A percentile compares a stretch with the other conserved stretches of the same genome.
phyloP scores from a whole-genome alignment of 345 rosid genomes.

The Passiflora organensis region DNA sequence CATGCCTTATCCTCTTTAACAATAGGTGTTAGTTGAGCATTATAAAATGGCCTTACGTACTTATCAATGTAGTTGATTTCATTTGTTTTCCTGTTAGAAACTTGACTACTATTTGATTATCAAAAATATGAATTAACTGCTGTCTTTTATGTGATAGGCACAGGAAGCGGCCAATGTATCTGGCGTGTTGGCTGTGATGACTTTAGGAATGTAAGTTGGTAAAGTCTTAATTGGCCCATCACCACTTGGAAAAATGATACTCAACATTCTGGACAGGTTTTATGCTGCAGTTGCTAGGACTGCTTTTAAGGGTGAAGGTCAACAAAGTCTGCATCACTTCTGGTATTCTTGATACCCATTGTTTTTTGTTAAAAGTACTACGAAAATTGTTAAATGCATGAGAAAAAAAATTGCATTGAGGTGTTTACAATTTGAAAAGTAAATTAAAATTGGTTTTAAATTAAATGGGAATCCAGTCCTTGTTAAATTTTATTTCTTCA shows the following conservation, averaged over 20 bases:
- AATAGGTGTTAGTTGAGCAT: too few species aligned
- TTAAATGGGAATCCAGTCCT: too few species aligned
- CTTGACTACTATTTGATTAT: not conserved
- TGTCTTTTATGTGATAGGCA: constrained; percentile 50
- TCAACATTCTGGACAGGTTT: constrained; percentile 51
- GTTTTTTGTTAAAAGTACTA: not conserved
- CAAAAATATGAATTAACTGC: not conserved
- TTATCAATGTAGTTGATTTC: too few species aligned
- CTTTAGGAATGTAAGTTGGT: constrained; percentile 85
- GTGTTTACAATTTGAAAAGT: too few species aligned
- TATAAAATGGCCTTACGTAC: too few species aligned
- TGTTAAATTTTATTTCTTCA: too few species aligned
- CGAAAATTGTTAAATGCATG: too few species aligned
- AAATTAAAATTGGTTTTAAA: too few species aligned
- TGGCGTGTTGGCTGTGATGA: constrained; percentile 96
- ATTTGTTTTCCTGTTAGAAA: too few species aligned
- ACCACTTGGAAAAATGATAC: constrained; percentile 8
- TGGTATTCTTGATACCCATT: constrained; percentile 45
- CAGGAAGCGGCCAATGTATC: constrained; percentile 84
- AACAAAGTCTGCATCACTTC: constrained; percentile 90
- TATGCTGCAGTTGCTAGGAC: constrained; percentile 87
- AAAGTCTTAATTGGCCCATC: constrained; percentile 11
- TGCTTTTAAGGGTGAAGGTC: constrained; percentile 91
- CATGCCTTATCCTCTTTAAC: too few species aligned
- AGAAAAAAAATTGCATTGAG: too few species aligned